Conservation (phyloP, 2,329 filamentous ascomycete genomes). For the Botrytis byssoidea region DNA sequence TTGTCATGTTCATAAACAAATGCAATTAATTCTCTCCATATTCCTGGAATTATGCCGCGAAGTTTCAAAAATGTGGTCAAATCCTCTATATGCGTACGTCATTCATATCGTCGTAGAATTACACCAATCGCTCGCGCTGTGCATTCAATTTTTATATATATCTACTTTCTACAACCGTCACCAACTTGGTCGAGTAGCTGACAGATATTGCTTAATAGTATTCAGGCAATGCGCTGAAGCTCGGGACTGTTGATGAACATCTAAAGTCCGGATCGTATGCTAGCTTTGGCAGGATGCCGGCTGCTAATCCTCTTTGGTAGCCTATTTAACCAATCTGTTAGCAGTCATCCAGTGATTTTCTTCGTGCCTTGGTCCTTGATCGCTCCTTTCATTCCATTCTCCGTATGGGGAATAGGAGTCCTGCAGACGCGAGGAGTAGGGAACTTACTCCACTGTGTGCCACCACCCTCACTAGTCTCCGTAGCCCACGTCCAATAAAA, state of each 20-base stretch:
- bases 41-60: background rate
- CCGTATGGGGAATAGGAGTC: slow-evolving; percentile 56
- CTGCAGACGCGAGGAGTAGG: slow-evolving; percentile 40
- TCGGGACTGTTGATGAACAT: slow-evolving; percentile 56
- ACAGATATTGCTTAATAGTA: slow-evolving; percentile 42
- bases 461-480: slow-evolving; percentile 56
- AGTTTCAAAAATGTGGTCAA: background rate
- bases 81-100: background rate
- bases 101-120: slow-evolving; percentile 1
- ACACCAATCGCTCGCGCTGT: too few species aligned
- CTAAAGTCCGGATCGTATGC: slow-evolving; percentile 70
- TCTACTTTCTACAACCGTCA: background rate
- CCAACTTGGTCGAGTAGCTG: background rate
- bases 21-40: background rate
- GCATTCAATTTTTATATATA: background rate
- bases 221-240: slow-evolving; percentile 54
- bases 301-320: slow-evolving; percentile 20
- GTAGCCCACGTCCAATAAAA: slow-evolving; percentile 99
- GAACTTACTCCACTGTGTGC: slow-evolving; percentile 71
- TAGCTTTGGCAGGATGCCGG: slow-evolving; percentile 73
- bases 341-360: background rate
- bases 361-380: background rate
- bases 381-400: background rate
- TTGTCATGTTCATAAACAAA: background rate
- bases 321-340: slow-evolving; percentile 2